Evolutionary conservation across 1,284 basidiomycete genomes (phyloP), one percentile per base, ranked within the genome.

Genomic region (Trichosporon ovoides): DNA sequence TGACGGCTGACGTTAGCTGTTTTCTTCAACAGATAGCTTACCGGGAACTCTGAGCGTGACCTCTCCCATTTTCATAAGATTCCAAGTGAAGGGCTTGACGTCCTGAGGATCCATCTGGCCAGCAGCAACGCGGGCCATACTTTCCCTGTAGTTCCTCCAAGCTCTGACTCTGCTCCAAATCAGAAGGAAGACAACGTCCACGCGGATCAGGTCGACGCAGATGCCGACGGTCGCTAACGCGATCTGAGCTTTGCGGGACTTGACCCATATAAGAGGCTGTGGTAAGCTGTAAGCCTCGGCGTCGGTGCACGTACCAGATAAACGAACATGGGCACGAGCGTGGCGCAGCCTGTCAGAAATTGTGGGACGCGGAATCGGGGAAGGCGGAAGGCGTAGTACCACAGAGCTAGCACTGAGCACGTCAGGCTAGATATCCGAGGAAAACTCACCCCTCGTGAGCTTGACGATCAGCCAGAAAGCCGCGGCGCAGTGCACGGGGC

Each of bases 391-490:
- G 69, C 69, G 46, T 79, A 78, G n/a, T 69, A 52, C n/a, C 53
- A 61, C 19, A 64, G 60, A 2, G 58, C 59, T n/a, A 64, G 6
- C 4, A 59, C 63, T 60, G 52, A n/a, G n/a, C n/a, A n/a, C 20
- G 53, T n/a, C 20, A n/a, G 19, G 7, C 36, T 61, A n/a, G 4
- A 1, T 63, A 40, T 34, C 60, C 28, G 24, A 55, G 52, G 9
- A 38, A 36, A 14, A 60, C 64, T 53, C 52, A 68, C 70, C 60
- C 50, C 67, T 53, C 10, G 64, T 59, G 2, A 62, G 50, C 57
- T 74, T 76, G 34, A 70, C 68, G 13, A 75, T 62, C 18, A 71
- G 61, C 52, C 67, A 73, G 61, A 75, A 76, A 2, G 64, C 67
- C 2, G 56, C 64, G 19, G 68, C 67, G 13, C 66, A 63, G 31